Evolutionary conservation across 345 rosid species (phyloP), one percentile per base, ranked within the genome.

Genomic region (Camelina sativa): DNA sequence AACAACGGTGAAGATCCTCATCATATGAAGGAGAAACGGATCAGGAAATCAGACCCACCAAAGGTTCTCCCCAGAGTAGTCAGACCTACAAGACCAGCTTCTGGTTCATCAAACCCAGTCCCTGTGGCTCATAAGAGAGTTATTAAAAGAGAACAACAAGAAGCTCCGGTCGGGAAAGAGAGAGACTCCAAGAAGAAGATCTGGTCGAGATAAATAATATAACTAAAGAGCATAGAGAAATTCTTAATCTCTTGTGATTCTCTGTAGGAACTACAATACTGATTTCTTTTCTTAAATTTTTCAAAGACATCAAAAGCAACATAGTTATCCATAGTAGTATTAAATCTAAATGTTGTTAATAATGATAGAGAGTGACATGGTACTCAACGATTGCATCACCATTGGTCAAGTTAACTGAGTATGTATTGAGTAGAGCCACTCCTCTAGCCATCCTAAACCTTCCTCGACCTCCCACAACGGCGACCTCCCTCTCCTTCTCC

Each of bases 31-130:
- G 91, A 86, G 63, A 85, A 85, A 69, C 83, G 86, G 74, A 77
- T 79, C 48, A 85, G 95, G 77, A 91, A 85, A 73, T 91, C 96
- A 43, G 96, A 91, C 58, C 98, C 98, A 22, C 93, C 93, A 2
- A 90, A 78, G 75, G 58, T 83, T 37, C 58, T 81, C 17, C 56
- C 87, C 20, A 86, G 85, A 69, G 69, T 80, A 19, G 50, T 60
- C 64, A 90, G 93, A 83, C 63, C 93, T 32, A 56, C 81, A 52
- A 88, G 83, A 74, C 85, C 85, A 25, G 84, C 19, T 20, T 25
- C 77, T 59, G 64, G 62, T 35, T 65, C 77, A 0, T 71, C 80
- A 23, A 76, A 57, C 67, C 86, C 79, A 53, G 80, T 48, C 35
- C 66, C 79, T 66, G 32, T 81, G 69, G 66, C 75, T 71, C 85